These are phyloP conservation scores for Pseudomonodictys pantanalensis DNA, from an alignment of 495 filamentous ascomycete species.

Conservation along the genomic window DNA sequence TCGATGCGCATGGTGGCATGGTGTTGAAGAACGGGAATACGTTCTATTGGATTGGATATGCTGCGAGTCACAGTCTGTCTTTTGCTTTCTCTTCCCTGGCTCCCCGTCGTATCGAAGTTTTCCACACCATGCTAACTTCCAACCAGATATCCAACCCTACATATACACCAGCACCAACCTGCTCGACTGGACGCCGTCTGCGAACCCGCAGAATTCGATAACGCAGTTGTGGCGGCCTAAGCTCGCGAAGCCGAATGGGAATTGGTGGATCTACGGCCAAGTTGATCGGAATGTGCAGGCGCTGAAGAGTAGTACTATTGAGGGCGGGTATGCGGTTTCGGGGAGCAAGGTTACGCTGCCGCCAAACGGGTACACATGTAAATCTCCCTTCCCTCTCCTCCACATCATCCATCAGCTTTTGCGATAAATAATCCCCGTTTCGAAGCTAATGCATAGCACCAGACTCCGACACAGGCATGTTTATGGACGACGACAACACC, in stretches of 20 bases:
- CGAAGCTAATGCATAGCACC: no score
- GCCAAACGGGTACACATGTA: constrained; percentile 45
- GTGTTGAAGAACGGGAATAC: constrained; percentile 37
- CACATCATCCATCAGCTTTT: no score
- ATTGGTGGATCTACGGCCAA: constrained; percentile 49
- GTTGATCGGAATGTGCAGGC: constrained; percentile 47
- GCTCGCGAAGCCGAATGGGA: constrained; percentile 47
- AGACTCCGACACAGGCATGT: constrained; percentile 50
- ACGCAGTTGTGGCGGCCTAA: constrained; percentile 45
- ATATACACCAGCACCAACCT: constrained; percentile 49
- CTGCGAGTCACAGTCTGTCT: constrained; percentile 41
- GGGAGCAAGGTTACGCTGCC: constrained; percentile 45
- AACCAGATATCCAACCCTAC: constrained; percentile 43
- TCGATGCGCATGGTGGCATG: constrained; percentile 46
- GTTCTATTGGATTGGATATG: constrained; percentile 46
- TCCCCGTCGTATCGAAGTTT: neutral
- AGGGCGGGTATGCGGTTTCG: constrained; percentile 39
- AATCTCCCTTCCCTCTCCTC: no score
- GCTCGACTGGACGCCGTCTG: constrained; percentile 44
- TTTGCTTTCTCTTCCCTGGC: neutral
- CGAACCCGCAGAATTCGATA: constrained; percentile 21
- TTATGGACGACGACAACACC: constrained; percentile 43
- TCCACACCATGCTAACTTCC: neutral
- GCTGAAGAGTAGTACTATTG: constrained; percentile 39
- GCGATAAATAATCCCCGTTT: constrained; percentile 20